Conservation (phyloP, 371 early-diverging fungal species). For the Syncephalastrum monosporum region DNA sequence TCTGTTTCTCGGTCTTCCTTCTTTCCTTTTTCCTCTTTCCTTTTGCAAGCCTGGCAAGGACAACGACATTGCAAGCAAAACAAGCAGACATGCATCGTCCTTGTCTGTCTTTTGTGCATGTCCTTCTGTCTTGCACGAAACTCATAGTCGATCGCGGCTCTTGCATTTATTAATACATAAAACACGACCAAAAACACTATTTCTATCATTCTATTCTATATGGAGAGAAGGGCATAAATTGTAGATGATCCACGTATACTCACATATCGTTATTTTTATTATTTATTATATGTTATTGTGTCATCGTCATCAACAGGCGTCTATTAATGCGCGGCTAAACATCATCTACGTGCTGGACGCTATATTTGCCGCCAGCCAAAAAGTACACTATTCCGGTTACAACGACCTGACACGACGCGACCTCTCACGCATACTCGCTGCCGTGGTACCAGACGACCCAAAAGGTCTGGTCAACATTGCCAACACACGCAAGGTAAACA, state of each 20-base stretch:
- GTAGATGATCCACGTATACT: too few species aligned
- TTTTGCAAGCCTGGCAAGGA: background rate
- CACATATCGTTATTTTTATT: slow-evolving; percentile 7
- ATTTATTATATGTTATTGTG: slow-evolving; percentile 1
- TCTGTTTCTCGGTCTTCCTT: slow-evolving; percentile 6
- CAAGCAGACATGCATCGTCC: slow-evolving; percentile 4
- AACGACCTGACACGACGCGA: slow-evolving; percentile 59
- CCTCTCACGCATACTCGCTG: slow-evolving; percentile 53
- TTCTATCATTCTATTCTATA: slow-evolving; percentile 5
- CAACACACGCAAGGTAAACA: slow-evolving; percentile 64
- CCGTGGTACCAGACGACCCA: slow-evolving; percentile 61
- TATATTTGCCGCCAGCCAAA: slow-evolving; percentile 59
- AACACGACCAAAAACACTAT: slow-evolving; percentile 6
- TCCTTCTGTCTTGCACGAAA: slow-evolving; percentile 9
- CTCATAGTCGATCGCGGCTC: slow-evolving; percentile 4
- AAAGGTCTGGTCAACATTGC: slow-evolving; percentile 72
- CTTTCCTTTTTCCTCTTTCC: background rate
- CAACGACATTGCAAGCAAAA: background rate
- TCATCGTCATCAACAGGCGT: slow-evolving; percentile 38
- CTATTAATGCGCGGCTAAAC: slow-evolving; percentile 67
- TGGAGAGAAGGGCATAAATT: background rate
- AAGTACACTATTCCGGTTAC: slow-evolving; percentile 57
- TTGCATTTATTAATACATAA: slow-evolving; percentile 1
- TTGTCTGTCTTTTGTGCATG: slow-evolving; percentile 10
- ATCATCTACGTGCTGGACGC: slow-evolving; percentile 76